phyloP scores from a whole-genome alignment of 2,329 filamentous ascomycete species.

The Thielaviopsis ethacetica region DNA sequence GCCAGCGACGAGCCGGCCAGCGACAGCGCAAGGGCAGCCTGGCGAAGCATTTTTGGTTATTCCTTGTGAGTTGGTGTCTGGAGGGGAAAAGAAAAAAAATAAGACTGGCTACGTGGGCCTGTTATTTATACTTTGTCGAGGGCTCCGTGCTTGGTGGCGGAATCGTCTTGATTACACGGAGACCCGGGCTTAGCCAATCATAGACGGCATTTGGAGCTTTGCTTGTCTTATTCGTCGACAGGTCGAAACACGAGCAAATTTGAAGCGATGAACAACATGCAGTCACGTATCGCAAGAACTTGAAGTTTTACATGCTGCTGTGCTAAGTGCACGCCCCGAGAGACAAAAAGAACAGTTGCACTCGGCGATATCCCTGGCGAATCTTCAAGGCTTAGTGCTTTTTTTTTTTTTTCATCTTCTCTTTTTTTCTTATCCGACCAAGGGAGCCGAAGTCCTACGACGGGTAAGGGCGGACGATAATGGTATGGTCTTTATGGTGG shows the following conservation, averaged over 20 bases:
- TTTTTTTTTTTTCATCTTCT: background rate
- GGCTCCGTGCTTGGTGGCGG: background rate
- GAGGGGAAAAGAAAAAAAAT: no score
- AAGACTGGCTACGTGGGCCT: no score
- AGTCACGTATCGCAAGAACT: background rate
- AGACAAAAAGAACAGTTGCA: background rate
- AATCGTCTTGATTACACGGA: background rate
- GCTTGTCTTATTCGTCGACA: background rate
- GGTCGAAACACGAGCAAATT: background rate
- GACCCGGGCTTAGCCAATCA: background rate
- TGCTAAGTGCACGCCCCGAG: background rate
- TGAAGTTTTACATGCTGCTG: background rate
- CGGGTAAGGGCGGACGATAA: no score
- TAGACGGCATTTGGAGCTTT: background rate
- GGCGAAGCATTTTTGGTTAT: background rate
- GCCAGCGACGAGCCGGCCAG: constrained; percentile 11
- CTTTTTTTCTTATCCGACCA: background rate
- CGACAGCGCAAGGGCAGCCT: background rate
- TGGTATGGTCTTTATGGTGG: background rate
- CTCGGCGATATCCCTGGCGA: background rate
- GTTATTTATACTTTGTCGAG: background rate
- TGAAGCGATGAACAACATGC: background rate
- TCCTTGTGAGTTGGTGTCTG: no score
- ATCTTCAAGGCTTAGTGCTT: background rate
- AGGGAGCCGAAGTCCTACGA: background rate